Evolutionary conservation across 2,329 filamentous ascomycete species (phyloP).

Genomic region (Colletotrichum filicis): DNA sequence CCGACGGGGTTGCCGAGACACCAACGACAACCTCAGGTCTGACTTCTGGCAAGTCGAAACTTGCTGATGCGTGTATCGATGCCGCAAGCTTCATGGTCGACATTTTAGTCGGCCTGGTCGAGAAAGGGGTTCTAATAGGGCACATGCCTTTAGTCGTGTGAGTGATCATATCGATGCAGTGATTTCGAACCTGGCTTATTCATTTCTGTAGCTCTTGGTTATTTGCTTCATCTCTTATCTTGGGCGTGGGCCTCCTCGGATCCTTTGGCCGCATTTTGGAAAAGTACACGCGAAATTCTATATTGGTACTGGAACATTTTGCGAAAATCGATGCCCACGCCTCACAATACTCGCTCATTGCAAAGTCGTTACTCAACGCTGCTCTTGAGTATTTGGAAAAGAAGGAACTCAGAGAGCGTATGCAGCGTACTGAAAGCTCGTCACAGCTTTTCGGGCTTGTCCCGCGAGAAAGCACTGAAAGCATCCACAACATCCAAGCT

Average conservation of each 20-base stretch:
- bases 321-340: conserved; percentile 61
- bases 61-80: conserved; percentile 66
- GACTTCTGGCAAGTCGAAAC: conserved; percentile 57
- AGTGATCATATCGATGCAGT: conserved; percentile 39
- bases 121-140: conserved; percentile 53
- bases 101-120: conserved; percentile 55
- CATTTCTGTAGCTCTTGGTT: conserved; percentile 58
- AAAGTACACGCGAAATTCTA: conserved; percentile 59
- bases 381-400: conserved; percentile 60
- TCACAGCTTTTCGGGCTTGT: conserved; percentile 63
- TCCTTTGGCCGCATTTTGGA: conserved; percentile 64
- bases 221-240: conserved; percentile 63
- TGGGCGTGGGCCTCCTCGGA: conserved; percentile 62
- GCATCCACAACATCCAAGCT: conserved; percentile 4
- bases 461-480: conserved; percentile 42
- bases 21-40: conserved; percentile 17
- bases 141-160: conserved; percentile 62
- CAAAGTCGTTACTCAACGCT: conserved; percentile 59
- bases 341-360: conserved; percentile 63
- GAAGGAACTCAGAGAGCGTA: conserved; percentile 57
- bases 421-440: conserved; percentile 60
- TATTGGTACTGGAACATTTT: conserved; percentile 60
- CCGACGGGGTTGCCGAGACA: conserved; percentile 42
- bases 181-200: background rate
- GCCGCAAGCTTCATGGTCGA: conserved; percentile 65